Percentiles rank a stretch among this genome's conserved stretches.
Conservation (phyloP, 2,329 filamentous ascomycete genomes). For the Trichoderma endophyticum region DNA sequence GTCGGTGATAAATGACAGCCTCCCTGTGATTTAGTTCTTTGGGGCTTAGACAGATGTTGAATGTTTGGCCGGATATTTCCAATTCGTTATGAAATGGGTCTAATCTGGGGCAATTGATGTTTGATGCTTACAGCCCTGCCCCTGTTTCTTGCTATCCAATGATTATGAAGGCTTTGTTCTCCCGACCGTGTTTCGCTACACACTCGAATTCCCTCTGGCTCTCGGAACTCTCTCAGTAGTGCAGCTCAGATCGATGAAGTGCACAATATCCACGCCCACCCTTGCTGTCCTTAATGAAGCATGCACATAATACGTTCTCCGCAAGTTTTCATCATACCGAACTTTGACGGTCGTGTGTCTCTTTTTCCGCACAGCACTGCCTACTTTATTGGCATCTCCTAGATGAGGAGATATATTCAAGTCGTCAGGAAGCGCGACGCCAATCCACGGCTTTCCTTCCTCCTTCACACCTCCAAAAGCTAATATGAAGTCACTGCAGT, state of each 20-base stretch:
- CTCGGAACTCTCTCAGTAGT: not conserved
- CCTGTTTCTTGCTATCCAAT: not conserved
- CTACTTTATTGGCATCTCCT: not conserved
- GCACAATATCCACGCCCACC: not conserved
- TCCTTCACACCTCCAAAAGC: not conserved
- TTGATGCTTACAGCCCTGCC: not conserved
- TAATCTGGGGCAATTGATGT: not conserved
- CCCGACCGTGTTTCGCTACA: not conserved
- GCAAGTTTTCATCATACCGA: not conserved
- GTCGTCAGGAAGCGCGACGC: not conserved
- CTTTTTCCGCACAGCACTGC: not conserved
- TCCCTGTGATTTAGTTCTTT: not conserved
- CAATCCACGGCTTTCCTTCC: not conserved
- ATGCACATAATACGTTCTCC: not conserved
- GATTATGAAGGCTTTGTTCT: conserved; percentile 23
- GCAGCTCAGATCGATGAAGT: conserved; percentile 21
- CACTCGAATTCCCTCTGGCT: not conserved
- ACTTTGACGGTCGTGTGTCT: not conserved
- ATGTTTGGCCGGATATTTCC: not conserved
- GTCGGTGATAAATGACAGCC: not conserved
- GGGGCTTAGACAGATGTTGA: not conserved
- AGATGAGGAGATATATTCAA: not conserved
- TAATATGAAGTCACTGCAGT: not conserved
- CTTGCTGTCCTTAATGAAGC: not conserved
- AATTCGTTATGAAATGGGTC: not conserved